A percentile compares a stretch with the other conserved stretches of the same genome.
phyloP scores from a whole-genome alignment of 148 eudicot species.

The Camellia granthamiana region DNA sequence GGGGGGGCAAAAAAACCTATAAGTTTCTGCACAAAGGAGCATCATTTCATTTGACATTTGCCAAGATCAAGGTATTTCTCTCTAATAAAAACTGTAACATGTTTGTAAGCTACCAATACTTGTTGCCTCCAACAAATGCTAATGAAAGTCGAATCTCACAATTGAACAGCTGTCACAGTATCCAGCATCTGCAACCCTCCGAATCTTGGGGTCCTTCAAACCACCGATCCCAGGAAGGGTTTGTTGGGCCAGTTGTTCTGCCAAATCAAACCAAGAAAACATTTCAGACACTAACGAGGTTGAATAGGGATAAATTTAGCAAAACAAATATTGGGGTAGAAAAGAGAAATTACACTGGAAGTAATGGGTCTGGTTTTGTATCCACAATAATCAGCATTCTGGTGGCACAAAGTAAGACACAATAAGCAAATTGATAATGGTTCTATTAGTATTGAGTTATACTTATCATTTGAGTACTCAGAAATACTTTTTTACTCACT shows the following conservation, averaged over 20 bases:
- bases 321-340: not conserved
- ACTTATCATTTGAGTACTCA: not conserved
- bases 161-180: slow-evolving; percentile 34
- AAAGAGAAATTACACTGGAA: slow-evolving; percentile 55
- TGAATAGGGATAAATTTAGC: not conserved
- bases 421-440: not conserved
- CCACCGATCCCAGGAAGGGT: slow-evolving; percentile 86
- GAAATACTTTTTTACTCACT: slow-evolving; percentile 45
- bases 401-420: slow-evolving; percentile 9
- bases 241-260: slow-evolving; percentile 56
- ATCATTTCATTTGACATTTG: not conserved
- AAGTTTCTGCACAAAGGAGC: slow-evolving; percentile 27
- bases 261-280: not conserved
- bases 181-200: slow-evolving; percentile 70
- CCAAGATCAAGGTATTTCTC: slow-evolving; percentile 7
- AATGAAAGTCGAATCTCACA: not conserved
- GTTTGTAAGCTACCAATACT: not conserved
- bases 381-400: slow-evolving; percentile 56
- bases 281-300: not conserved
- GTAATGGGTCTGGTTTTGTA: slow-evolving; percentile 85
- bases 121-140: slow-evolving; percentile 6
- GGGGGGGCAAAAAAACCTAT: not conserved
- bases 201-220: slow-evolving; percentile 78
- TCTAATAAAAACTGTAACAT: not conserved
- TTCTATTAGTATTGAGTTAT: not conserved